Evolutionary conservation across 768 basidiomycete genomes (phyloP).

Genomic region (Mycena vulgaris): DNA sequence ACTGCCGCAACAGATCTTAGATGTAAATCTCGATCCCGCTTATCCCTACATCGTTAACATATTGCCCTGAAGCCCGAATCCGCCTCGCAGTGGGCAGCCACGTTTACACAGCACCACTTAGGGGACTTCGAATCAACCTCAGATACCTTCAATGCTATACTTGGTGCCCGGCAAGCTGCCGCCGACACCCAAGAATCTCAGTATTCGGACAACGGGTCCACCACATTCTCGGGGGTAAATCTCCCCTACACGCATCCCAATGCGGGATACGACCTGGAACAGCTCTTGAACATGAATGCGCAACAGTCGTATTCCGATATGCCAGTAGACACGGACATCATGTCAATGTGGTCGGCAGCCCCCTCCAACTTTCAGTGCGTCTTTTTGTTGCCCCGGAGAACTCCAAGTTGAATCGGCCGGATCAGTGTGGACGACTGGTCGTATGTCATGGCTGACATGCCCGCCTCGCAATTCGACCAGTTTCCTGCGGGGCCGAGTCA

Average conservation of each 20-base stretch:
- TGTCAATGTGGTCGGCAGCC: not conserved
- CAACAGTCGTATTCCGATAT: not conserved
- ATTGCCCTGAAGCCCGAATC: not conserved
- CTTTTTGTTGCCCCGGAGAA: not conserved
- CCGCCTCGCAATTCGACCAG: conserved; percentile 2
- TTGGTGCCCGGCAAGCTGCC: no score
- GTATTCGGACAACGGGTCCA: no score
- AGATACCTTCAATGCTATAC: no score
- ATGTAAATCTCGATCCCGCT: not conserved
- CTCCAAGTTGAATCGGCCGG: not conserved
- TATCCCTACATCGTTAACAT: not conserved
- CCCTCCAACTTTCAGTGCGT: conserved; percentile 7
- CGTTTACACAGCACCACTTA: not conserved
- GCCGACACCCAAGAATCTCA: no score
- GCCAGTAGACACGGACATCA: not conserved
- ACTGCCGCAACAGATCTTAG: not conserved
- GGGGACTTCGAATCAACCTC: no score
- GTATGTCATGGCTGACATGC: conserved; percentile 13
- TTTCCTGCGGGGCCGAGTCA: not conserved
- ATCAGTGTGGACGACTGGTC: conserved; percentile 35
- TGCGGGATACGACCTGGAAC: conserved; percentile 1
- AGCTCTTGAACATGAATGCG: not conserved
- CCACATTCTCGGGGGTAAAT: not conserved
- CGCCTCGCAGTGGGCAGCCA: not conserved
- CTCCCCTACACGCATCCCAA: not conserved